These are phyloP conservation scores for Salix exigua DNA, from an alignment of 345 rosid species.

Conservation along the genomic window DNA sequence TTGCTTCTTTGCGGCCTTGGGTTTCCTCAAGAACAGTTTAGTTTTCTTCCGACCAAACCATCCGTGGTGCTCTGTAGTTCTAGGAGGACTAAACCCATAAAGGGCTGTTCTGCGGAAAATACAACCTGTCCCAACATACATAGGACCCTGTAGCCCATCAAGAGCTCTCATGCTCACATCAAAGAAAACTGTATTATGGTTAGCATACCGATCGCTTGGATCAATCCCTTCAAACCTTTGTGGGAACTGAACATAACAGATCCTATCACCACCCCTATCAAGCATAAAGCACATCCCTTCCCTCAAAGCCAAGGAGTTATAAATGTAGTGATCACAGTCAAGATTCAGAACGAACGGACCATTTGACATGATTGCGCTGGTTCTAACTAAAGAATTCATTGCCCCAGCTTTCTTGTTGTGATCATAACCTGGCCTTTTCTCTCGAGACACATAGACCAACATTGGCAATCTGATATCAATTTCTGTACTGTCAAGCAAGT, in stretches of 20 bases:
- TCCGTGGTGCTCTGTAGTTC: conserved; percentile 68
- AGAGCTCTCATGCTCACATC: conserved; percentile 38
- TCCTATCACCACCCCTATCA: conserved; percentile 32
- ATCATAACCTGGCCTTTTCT: conserved; percentile 31
- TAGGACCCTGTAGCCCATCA: conserved; percentile 32
- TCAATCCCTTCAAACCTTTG: conserved; percentile 39
- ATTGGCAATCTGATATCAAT: conserved; percentile 29
- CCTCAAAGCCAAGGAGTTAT: conserved; percentile 30
- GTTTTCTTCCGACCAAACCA: conserved; percentile 66
- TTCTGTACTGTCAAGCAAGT: conserved; percentile 23
- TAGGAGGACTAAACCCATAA: conserved; percentile 60
- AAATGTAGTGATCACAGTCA: conserved; percentile 33
- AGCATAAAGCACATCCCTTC: conserved; percentile 41
- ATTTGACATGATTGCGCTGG: conserved; percentile 36
- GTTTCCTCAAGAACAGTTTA: conserved; percentile 49
- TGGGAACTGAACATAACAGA: conserved; percentile 32
- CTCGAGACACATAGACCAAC: conserved; percentile 32
- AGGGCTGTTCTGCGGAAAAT: conserved; percentile 31
- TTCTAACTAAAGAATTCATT: conserved; percentile 32
- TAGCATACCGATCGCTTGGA: conserved; percentile 33
- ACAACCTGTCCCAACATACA: conserved; percentile 37
- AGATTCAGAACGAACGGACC: conserved; percentile 32
- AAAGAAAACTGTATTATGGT: conserved; percentile 33
- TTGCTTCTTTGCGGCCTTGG: conserved; percentile 43
- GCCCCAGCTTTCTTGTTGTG: conserved; percentile 40